A percentile compares a stretch with the other conserved stretches of the same genome.
phyloP scores from a whole-genome alignment of 768 basidiomycete genomes.

The Agrocybe chaxingu region DNA sequence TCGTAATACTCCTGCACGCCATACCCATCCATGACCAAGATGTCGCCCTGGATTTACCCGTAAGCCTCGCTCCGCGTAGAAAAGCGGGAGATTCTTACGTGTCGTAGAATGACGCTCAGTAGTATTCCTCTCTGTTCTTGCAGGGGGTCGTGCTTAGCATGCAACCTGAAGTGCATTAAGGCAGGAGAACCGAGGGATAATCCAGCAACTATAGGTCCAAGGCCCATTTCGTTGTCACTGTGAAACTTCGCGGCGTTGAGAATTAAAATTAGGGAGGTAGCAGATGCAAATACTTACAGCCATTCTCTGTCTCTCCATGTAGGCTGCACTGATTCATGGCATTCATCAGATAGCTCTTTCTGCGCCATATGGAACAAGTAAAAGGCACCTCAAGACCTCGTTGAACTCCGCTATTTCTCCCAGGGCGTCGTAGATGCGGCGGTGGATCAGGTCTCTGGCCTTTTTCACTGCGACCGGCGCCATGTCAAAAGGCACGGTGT shows the following conservation, averaged over 20 bases:
- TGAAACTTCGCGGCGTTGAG: conserved; percentile 52
- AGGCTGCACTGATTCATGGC: conserved; percentile 52
- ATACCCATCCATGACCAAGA: conserved; percentile 74
- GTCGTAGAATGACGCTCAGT: conserved; percentile 59
- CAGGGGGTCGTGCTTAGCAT: conserved; percentile 31
- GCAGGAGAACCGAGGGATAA: conserved; percentile 76
- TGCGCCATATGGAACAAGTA: neutral
- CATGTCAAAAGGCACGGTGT: conserved; percentile 62
- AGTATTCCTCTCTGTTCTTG: conserved; percentile 31
- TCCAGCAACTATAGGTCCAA: conserved; percentile 72
- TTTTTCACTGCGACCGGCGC: conserved; percentile 57
- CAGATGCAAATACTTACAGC: conserved; percentile 44
- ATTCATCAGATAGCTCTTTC: conserved; percentile 1
- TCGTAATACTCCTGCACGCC: conserved; percentile 69
- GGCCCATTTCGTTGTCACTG: conserved; percentile 71
- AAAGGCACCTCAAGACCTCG: conserved; percentile 61
- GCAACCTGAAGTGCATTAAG: conserved; percentile 73
- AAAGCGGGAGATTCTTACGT: conserved; percentile 41
- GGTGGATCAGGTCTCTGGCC: conserved; percentile 58
- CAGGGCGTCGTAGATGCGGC: conserved; percentile 49
- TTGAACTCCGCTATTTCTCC: conserved; percentile 49
- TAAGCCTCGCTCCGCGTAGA: neutral
- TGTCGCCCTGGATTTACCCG: conserved; percentile 53
- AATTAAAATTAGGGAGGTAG: neutral
- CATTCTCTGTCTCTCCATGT: conserved; percentile 86